These are phyloP conservation scores for Pyrenochaeta sp. DNA, from an alignment of 2,329 filamentous ascomycete genomes.

Conservation along the genomic window DNA sequence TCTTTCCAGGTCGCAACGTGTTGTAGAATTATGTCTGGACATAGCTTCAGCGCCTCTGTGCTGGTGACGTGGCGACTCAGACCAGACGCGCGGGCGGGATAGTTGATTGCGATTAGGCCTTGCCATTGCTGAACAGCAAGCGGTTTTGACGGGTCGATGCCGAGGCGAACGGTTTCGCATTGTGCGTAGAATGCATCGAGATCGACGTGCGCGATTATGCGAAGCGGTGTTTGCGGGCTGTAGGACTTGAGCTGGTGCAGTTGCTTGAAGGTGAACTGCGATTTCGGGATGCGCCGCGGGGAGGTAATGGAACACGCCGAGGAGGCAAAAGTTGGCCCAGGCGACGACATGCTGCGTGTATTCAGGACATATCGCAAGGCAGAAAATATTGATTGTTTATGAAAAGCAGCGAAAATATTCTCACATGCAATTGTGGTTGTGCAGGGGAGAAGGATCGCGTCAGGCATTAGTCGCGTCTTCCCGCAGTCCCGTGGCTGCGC, in stretches of 20 bases:
- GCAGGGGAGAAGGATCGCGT: slow-evolving; percentile 4
- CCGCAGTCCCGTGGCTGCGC: slow-evolving; percentile 44
- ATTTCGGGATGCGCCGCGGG: slow-evolving; percentile 56
- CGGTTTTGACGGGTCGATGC: slow-evolving; percentile 75
- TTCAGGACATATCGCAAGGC: slow-evolving; percentile 27
- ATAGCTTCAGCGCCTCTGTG: slow-evolving; percentile 83
- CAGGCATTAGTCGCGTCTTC: slow-evolving; percentile 34
- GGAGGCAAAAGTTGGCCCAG: slow-evolving; percentile 56
- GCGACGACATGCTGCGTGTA: slow-evolving; percentile 53
- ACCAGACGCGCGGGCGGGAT: slow-evolving; percentile 82
- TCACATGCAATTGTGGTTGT: not conserved
- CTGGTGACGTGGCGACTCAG: slow-evolving; percentile 81
- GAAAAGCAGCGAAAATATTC: not conserved
- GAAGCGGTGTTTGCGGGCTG: slow-evolving; percentile 76
- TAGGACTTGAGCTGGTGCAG: slow-evolving; percentile 77
- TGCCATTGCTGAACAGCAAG: slow-evolving; percentile 96
- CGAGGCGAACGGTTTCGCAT: slow-evolving; percentile 90
- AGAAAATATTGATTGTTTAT: too few species aligned
- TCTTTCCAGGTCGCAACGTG: slow-evolving; percentile 96
- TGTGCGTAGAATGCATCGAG: slow-evolving; percentile 96
- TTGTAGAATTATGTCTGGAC: slow-evolving; percentile 82
- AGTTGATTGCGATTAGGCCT: slow-evolving; percentile 95
- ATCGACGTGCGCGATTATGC: slow-evolving; percentile 90
- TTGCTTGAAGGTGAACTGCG: slow-evolving; percentile 85
- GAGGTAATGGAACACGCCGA: slow-evolving; percentile 53